phyloP scores from a whole-genome alignment of 768 basidiomycete species.

The Tulasnella calospora region DNA sequence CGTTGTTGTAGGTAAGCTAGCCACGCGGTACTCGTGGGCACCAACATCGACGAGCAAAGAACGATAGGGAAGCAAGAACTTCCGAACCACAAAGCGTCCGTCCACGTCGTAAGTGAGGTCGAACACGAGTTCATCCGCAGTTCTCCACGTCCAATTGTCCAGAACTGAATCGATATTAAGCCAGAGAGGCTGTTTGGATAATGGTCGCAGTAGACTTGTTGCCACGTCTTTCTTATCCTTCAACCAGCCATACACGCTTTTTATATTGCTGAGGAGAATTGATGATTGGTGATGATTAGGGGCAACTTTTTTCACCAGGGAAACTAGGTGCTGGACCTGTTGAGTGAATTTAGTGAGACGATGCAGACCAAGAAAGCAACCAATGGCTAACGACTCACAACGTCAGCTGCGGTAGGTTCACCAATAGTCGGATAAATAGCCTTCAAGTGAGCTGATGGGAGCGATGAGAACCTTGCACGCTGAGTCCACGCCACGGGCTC shows the following conservation, averaged over 20 bases:
- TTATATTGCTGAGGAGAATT: background rate
- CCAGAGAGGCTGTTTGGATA: background rate
- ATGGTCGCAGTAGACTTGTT: background rate
- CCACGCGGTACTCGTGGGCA: background rate
- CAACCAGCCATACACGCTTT: slow-evolving; percentile 1
- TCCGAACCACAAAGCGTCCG: background rate
- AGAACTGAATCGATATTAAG: background rate
- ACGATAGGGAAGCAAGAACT: background rate
- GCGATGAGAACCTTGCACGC: background rate
- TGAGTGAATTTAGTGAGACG: background rate
- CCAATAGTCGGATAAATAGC: background rate
- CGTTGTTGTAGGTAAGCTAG: background rate
- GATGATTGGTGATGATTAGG: background rate
- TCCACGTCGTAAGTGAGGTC: background rate
- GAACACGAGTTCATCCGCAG: background rate
- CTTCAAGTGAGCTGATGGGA: background rate
- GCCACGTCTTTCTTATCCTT: background rate
- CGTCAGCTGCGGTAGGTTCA: background rate
- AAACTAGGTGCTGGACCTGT: background rate
- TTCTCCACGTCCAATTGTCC: background rate
- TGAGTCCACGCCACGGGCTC: background rate
- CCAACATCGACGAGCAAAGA: background rate
- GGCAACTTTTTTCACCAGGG: background rate
- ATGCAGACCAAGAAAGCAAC: background rate
- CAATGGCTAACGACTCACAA: background rate